Evolutionary conservation across 768 basidiomycete genomes (phyloP), one percentile per base, ranked within the genome.

Genomic region (Panus rudis): DNA sequence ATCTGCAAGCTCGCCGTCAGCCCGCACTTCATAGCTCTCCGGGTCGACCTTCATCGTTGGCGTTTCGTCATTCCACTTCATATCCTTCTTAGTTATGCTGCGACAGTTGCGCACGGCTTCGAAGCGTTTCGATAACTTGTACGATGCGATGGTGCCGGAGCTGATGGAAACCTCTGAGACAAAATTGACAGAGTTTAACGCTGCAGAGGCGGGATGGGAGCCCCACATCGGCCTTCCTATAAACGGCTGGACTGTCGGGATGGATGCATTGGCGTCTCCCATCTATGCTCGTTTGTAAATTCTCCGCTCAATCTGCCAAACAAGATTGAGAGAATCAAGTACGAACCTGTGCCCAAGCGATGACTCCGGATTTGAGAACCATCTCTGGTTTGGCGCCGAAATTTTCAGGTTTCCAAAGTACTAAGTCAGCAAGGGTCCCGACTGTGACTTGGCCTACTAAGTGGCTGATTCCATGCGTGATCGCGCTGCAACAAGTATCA

Each of bases 191-290:
- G 92, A 94, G 64, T 86, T 88, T 40, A 82, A 72, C 0, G 88
- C 85, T 0, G 91, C 94, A 2, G 90, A 81, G 2, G 70, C 66
- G 0, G 91, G 69, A 47, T 85, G 68, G 22, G 82, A 63, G 12
- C 89, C 94, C 92, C 93, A 99, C 96, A 98, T 98, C 1, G 90
- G 91, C 33, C 83, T 78, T 7, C 81, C 78, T 48, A 78, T 78
- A 58, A 81, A 76, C 0, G 96, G 96, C 59, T 98, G 92, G 0
- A 99, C 90, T 2, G 90, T 88, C 11, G 96, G 92, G 49, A 99
- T 98, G 6, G 92, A 93, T 2, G 76, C 96, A 62, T 97, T 98
- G 0, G 94, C 87, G 34, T 99, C 96, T 14, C 96, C 96, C 81
- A 99, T 87, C 87, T 93, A 52, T n/a, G 41, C 19, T 6, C 2